Conservation (phyloP, 805 yeast species). For the Yarrowia sp. region DNA sequence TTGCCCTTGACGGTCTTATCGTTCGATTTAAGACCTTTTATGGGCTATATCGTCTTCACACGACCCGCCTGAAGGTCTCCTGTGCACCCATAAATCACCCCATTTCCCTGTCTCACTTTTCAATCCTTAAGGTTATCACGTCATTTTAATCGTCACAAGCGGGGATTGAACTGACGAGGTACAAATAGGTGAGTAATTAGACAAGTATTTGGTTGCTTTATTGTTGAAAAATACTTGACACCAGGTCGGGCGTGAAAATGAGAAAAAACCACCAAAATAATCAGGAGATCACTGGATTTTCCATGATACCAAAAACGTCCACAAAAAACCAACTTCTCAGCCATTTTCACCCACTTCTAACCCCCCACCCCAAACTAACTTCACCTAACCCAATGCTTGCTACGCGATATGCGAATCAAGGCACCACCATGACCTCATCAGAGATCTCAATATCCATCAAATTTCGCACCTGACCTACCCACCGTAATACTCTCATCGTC, state of each 20-base stretch:
- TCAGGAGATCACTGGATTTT: not conserved
- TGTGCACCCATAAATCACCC: constrained; percentile 2
- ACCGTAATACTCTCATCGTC: not conserved
- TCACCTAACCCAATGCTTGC: constrained; percentile 36
- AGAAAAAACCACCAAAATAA: not conserved
- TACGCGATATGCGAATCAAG: not conserved
- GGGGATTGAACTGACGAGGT: not conserved
- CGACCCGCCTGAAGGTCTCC: not conserved
- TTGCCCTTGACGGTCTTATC: not conserved
- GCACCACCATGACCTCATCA: not conserved
- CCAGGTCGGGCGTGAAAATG: not conserved
- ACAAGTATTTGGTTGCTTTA: not conserved
- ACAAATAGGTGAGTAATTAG: not conserved
- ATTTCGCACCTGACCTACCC: not conserved
- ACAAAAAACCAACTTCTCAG: too few species aligned
- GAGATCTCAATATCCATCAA: too few species aligned
- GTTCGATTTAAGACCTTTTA: not conserved
- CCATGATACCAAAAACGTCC: not conserved
- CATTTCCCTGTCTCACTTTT: constrained; percentile 17
- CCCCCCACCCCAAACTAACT: constrained; percentile 4
- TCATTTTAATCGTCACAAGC: not conserved
- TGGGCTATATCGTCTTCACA: not conserved
- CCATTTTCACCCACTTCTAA: too few species aligned
- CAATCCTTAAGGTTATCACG: constrained; percentile 26
- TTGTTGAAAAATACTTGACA: not conserved